Percentiles rank a stretch among this genome's conserved stretches.
Evolutionary conservation across 1,139 yeast species (phyloP).

Genomic region (Chernovozyma aurita): DNA sequence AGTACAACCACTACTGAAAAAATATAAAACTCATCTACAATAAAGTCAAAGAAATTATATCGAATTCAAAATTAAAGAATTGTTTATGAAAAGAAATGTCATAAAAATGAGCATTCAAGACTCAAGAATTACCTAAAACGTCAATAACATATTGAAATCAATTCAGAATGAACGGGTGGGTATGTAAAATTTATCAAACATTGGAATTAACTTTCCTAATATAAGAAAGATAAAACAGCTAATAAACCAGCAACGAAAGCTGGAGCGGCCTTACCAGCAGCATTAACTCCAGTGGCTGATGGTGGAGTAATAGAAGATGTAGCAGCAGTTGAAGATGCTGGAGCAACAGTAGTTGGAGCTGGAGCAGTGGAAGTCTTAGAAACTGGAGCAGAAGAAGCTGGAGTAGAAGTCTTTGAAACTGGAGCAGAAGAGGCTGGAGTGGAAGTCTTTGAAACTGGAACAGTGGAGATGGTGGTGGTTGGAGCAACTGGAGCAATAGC

Average conservation of each 20-base stretch:
- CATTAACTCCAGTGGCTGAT: slow-evolving; percentile 31
- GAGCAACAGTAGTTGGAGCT: slow-evolving; percentile 13
- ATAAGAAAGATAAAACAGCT: slow-evolving; percentile 8
- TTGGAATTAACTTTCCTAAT: slow-evolving; percentile 3
- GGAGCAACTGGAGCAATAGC: slow-evolving; percentile 16
- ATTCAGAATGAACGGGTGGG: not conserved
- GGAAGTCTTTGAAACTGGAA: slow-evolving; percentile 8
- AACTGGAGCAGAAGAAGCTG: slow-evolving; percentile 21
- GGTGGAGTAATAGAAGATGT: slow-evolving; percentile 12
- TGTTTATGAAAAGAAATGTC: not conserved
- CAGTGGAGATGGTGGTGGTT: slow-evolving; percentile 13
- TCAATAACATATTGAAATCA: not conserved
- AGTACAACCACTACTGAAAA: not conserved
- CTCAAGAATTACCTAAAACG: not conserved
- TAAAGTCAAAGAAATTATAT: slow-evolving; percentile 1
- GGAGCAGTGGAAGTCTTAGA: slow-evolving; percentile 41
- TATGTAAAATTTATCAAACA: not conserved
- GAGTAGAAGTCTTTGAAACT: not conserved
- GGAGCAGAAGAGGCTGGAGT: slow-evolving; percentile 8
- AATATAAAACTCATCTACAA: not conserved
- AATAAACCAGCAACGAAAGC: slow-evolving; percentile 8
- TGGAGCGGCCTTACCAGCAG: slow-evolving; percentile 12
- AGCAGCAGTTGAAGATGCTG: not conserved
- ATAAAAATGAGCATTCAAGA: not conserved
- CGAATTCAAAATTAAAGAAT: too few species aligned